phyloP scores from a whole-genome alignment of 805 yeast genomes.

The Ogataea siamensis region DNA sequence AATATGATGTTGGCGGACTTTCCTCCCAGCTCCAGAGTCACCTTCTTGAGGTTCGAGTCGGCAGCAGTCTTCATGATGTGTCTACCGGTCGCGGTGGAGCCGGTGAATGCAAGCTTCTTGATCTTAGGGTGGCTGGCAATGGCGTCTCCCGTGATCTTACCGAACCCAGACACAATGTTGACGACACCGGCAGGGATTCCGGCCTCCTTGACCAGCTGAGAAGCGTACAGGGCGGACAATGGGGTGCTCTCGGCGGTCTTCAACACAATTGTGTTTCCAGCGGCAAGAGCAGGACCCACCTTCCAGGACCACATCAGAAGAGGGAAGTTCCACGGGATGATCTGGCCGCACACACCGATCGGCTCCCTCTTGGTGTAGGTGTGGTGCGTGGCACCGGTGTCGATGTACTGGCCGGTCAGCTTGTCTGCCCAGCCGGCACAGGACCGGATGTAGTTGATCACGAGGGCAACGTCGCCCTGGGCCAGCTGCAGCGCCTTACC shows the following conservation, averaged over 20 bases:
- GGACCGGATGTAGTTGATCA: slow-evolving; percentile 63
- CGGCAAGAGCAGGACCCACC: slow-evolving; percentile 73
- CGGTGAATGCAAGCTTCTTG: slow-evolving; percentile 78
- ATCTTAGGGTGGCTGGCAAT: slow-evolving; percentile 66
- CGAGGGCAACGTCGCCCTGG: slow-evolving; percentile 64
- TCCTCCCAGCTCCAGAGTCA: slow-evolving; percentile 81
- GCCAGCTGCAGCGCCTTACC: slow-evolving; percentile 72
- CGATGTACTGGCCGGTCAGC: slow-evolving; percentile 60
- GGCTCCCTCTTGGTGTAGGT: slow-evolving; percentile 72
- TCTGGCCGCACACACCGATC: slow-evolving; percentile 79
- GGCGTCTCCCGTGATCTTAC: slow-evolving; percentile 69
- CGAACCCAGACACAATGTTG: slow-evolving; percentile 73
- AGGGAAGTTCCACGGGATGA: slow-evolving; percentile 86
- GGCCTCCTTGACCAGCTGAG: slow-evolving; percentile 60
- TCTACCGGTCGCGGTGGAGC: slow-evolving; percentile 76
- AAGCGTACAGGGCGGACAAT: slow-evolving; percentile 64
- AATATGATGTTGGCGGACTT: slow-evolving; percentile 77
- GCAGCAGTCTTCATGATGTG: slow-evolving; percentile 68
- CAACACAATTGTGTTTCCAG: slow-evolving; percentile 71
- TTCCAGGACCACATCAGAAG: slow-evolving; percentile 79
- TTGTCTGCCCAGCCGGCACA: slow-evolving; percentile 76
- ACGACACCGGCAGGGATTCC: slow-evolving; percentile 77
- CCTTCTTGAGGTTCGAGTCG: slow-evolving; percentile 70
- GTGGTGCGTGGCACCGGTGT: slow-evolving; percentile 62
- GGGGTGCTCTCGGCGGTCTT: slow-evolving; percentile 81